A percentile compares a stretch with the other conserved stretches of the same genome.
Evolutionary conservation across 805 yeast genomes (phyloP).

Genomic region (Jamesozyma rosinii): DNA sequence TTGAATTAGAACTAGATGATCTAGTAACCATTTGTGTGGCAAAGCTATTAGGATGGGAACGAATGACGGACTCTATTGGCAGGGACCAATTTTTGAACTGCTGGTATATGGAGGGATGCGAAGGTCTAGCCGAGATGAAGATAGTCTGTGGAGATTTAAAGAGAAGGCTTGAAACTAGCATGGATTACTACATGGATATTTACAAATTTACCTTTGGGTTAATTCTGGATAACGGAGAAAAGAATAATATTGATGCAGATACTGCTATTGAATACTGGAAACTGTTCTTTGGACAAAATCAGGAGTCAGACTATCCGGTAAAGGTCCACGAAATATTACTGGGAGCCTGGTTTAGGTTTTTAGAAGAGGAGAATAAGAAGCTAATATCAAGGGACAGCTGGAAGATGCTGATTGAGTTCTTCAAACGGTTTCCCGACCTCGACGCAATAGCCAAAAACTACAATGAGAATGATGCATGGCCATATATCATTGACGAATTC

Average conservation of each 20-base stretch:
- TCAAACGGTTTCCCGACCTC: constrained; percentile 43
- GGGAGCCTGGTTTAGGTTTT: constrained; percentile 52
- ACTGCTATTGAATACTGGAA: constrained; percentile 72
- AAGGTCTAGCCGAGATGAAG: constrained; percentile 41
- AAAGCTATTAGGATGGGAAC: constrained; percentile 43
- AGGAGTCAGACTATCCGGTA: constrained; percentile 7
- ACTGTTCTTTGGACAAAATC: constrained; percentile 38
- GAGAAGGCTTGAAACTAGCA: constrained; percentile 29
- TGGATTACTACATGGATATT: constrained; percentile 42
- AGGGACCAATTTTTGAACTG: constrained; percentile 16
- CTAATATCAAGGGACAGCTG: constrained; percentile 67
- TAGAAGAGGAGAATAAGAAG: constrained; percentile 35
- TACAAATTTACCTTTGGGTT: constrained; percentile 67
- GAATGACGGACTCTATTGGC: constrained; percentile 14
- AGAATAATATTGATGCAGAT: constrained; percentile 46
- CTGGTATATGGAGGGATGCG: constrained; percentile 25
- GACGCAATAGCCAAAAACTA: constrained; percentile 44
- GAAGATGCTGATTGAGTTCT: constrained; percentile 71
- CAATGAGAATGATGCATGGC: constrained; percentile 87
- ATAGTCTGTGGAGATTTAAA: constrained; percentile 30
- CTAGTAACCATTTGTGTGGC: constrained; percentile 61
- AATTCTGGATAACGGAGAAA: constrained; percentile 48
- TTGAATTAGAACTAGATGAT: constrained; percentile 69
- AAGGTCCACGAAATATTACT: constrained; percentile 28
- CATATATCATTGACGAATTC: constrained; percentile 75